Evolutionary conservation across 176 grass and related monocot species (phyloP), one percentile per base, ranked within the genome.

Genomic region (Cymbopogon citratus): DNA sequence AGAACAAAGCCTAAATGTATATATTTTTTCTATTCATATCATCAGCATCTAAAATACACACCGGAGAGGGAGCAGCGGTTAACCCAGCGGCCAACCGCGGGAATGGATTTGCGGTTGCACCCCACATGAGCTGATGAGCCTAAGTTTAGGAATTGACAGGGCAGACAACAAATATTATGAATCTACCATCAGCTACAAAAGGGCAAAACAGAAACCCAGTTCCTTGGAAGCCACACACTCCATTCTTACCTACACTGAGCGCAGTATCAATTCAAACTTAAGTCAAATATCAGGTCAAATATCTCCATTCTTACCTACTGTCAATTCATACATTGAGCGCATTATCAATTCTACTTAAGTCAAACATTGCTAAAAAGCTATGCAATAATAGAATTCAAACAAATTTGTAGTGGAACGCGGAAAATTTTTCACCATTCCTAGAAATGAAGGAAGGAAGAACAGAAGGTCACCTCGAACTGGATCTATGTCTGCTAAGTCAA

Each of bases 391-490:
- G 57, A 67, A 40, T 35, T 59, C 31, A 85, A 63, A 52, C 31
- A 85, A 63, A 52, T 33, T 54, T 44, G 44, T 7, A 39, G 21
- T 43, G 68, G 1, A 84, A 63, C 9, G 61, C 48, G 28, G 25
- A 45, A 29, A 36, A 21, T n/a, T n/a, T n/a, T n/a, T n/a, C n/a
- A n/a, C n/a, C n/a, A 45, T 61, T n/a, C 4, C 43, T 0, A 23
- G 21, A 21, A 78, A 66, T 74, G 28, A 33, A 63, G 52, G 0
- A 52, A 46, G 10, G 34, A 83, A 9, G 6, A 75, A 38, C 5
- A 18, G 45, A 33, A 87, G 59, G 28, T 90, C 66, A 98, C 92
- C 95, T 95, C 81, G 56, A 41, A 95, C 76, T 6, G 92, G 92
- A 68, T 98, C 88, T 43, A 93, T 43, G 27, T 15, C 81, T 9